Percentiles rank a stretch among this genome's conserved stretches.
These are phyloP conservation scores for Mucor plumbeus DNA, from an alignment of 371 early-diverging fungal species.

Conservation along the genomic window DNA sequence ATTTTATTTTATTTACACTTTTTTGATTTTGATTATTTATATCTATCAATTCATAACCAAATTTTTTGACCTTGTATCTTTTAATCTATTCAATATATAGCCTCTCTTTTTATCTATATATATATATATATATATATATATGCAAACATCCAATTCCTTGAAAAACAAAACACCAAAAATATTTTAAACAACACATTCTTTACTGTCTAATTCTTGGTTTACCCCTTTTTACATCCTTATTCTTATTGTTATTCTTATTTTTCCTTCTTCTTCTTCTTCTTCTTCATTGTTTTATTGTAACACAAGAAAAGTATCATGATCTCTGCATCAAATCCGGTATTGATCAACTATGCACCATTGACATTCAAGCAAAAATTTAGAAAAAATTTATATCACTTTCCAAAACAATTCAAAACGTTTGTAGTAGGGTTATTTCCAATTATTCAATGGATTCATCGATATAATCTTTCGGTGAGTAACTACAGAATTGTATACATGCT, in stretches of 20 bases:
- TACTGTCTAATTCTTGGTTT: background rate
- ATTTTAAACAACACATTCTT: background rate
- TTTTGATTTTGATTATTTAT: background rate
- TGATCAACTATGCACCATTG: background rate
- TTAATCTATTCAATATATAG: background rate
- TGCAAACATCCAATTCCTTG: background rate
- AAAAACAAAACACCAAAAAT: background rate
- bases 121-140: too few species aligned
- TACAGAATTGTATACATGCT: background rate
- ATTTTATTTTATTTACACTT: too few species aligned
- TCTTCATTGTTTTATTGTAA: background rate
- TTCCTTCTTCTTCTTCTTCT: background rate
- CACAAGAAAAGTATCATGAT: background rate
- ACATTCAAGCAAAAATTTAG: background rate
- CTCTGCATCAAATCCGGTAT: slow-evolving; percentile 1
- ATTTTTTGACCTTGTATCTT: background rate
- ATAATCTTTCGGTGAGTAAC: slow-evolving; percentile 31
- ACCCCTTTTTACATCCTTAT: background rate
- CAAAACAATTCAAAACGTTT: background rate
- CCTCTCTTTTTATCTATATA: background rate
- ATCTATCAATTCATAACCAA: background rate
- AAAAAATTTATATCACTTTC: background rate
- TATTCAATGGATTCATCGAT: slow-evolving; percentile 34
- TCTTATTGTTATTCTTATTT: too few species aligned
- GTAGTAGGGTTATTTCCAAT: slow-evolving; percentile 13